Base-by-base conservation (phyloP, 2,329 filamentous ascomycete species). In the Zelopaecilomyces penicillatus region DNA sequence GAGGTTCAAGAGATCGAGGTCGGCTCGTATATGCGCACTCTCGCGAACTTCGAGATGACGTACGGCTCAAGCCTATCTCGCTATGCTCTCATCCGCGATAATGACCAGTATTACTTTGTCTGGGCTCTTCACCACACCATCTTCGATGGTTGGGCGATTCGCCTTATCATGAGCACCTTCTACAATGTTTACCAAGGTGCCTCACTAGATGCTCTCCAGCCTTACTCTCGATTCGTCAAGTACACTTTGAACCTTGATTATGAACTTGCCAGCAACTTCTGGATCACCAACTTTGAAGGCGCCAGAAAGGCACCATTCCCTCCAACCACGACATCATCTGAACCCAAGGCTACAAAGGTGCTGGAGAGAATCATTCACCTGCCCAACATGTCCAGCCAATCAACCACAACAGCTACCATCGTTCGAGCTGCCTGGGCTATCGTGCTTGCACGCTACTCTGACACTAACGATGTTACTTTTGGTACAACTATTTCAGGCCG, bases 401-500 rank as follows among this genome's bases (percentile, higher is more conserved):
- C 44, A 9, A 52, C 52, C 26, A 53, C 52, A 1, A 45, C 40
- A 10, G 50, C 58, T 8, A 55, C 50, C 2, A 40, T 54, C 2
- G 28, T 60, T 26, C 51, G 50, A 9, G 52, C 57, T 8, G 54
- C 58, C 9, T 58, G 56, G 54, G 55, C 56, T 3, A 37, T 60
- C 3, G 43, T 55, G 2, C 47, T 60, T 6, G 44, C 52, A 11
- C 43, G 46, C 2, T 50, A 57, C 29, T 51, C 53, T 6, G 50
- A 45, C 19, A 32, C 41, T 3, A 39, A 47, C 4, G 56, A 57
- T 39, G 46, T 62, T 0, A 30, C 54, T 1, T 63, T 62, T 34
- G 59, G 57, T 1, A 50, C 49, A 5, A 56, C 56, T 1, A 43
- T 59, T 1, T 58, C 57, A 1, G 62, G 63, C 7, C 56, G 62